phyloP scores from a whole-genome alignment of 306 rosid species.

The Potentilla sterilis region DNA sequence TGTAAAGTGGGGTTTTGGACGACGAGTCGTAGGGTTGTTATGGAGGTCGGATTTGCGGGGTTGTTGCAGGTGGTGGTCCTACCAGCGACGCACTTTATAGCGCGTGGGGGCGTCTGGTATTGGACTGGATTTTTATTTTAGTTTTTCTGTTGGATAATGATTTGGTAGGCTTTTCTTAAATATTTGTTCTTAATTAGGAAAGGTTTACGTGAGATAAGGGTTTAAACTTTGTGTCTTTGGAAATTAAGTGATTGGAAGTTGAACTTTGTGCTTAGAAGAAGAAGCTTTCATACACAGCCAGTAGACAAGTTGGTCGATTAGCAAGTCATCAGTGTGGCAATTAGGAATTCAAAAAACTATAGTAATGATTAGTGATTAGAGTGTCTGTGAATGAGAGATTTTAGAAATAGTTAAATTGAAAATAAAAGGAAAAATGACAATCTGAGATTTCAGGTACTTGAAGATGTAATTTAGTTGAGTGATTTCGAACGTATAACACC shows the following conservation, averaged over 20 bases:
- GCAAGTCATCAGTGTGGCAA: too few species aligned
- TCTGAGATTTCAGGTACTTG: too few species aligned
- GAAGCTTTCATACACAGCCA: too few species aligned
- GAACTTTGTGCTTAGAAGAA: neutral
- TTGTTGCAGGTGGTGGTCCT: neutral
- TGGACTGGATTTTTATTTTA: conserved; percentile 2
- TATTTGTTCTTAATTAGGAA: neutral
- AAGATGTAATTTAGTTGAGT: too few species aligned
- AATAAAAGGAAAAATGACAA: too few species aligned
- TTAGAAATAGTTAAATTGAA: too few species aligned
- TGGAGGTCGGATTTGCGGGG: neutral
- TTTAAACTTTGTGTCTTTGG: neutral
- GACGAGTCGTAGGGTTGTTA: neutral
- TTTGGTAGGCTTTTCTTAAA: neutral
- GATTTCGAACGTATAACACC: too few species aligned
- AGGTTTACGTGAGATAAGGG: conserved; percentile 28
- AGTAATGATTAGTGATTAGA: too few species aligned
- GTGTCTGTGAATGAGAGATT: too few species aligned
- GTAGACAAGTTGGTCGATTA: too few species aligned
- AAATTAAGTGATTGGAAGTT: neutral
- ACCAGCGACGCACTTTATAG: conserved; percentile 17
- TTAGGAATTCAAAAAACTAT: too few species aligned
- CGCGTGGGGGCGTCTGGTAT: conserved; percentile 33
- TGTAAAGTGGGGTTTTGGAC: neutral
- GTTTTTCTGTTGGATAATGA: conserved; percentile 3